phyloP scores from a whole-genome alignment of 2,329 filamentous ascomycete genomes.

The Colletotrichum orchidophilum region DNA sequence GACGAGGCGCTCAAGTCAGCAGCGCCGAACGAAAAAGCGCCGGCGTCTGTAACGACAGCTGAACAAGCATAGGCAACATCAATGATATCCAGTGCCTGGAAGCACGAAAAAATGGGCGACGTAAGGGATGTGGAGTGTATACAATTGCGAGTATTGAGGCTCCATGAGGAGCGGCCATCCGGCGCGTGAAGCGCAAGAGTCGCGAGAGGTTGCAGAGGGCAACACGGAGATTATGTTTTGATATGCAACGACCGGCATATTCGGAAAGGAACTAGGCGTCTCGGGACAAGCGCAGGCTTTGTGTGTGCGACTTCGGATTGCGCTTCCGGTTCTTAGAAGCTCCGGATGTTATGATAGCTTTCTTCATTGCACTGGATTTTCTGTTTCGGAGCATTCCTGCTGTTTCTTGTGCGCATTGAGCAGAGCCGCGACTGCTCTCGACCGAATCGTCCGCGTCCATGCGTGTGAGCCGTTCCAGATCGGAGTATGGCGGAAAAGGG shows the following conservation, averaged over 20 bases:
- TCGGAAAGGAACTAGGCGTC: constrained; percentile 33
- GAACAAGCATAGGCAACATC: not conserved
- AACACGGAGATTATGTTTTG: constrained; percentile 13
- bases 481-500: not conserved
- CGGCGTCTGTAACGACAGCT: not conserved
- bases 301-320: constrained; percentile 25
- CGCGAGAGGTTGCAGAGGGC: not conserved
- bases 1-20: not conserved
- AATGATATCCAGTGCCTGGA: constrained; percentile 33
- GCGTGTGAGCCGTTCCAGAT: not conserved
- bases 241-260: constrained; percentile 31
- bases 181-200: not conserved
- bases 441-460: not conserved
- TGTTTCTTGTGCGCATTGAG: not conserved
- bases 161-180: not conserved
- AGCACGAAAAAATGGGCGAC: constrained; percentile 20
- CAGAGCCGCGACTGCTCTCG: too few species aligned
- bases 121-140: constrained; percentile 19
- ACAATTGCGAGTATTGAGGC: constrained; percentile 4
- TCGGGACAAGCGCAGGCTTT: constrained; percentile 33
- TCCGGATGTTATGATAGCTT: constrained; percentile 29
- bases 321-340: constrained; percentile 31
- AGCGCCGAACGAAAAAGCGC: not conserved
- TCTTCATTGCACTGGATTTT: constrained; percentile 29
- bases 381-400: constrained; percentile 12